phyloP scores from a whole-genome alignment of 768 basidiomycete species.

The Psilocybe sp. region DNA sequence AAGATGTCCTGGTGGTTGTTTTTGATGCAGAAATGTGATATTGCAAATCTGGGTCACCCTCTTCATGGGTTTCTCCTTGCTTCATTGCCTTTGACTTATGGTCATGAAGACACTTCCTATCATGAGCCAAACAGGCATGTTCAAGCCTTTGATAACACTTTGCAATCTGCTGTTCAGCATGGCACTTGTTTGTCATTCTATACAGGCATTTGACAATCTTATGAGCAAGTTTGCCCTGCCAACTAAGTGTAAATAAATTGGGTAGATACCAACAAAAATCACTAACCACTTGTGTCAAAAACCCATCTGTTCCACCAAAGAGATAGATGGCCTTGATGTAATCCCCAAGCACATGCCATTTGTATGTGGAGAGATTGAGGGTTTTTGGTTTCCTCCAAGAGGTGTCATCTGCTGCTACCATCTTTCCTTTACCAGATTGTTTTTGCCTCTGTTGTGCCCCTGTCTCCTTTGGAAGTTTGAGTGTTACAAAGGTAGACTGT shows the following conservation, averaged over 20 bases:
- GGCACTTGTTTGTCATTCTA: slow-evolving; percentile 11
- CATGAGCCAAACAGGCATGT: too few relatives aligned
- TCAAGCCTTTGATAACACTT: too few relatives aligned
- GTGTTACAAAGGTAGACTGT: slow-evolving; percentile 22
- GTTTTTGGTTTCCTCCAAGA: slow-evolving; percentile 12
- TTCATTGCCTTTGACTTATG: too few relatives aligned
- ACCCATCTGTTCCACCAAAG: slow-evolving; percentile 33
- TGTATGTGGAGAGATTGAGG: slow-evolving; percentile 31
- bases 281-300: slow-evolving; percentile 36
- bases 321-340: slow-evolving; percentile 23
- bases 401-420: neutral
- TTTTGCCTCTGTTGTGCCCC: slow-evolving; percentile 21
- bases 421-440: neutral
- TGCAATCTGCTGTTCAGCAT: slow-evolving; percentile 9
- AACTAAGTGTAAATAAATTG: slow-evolving; percentile 1
- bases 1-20: too few relatives aligned
- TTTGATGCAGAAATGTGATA: too few relatives aligned
- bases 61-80: too few relatives aligned
- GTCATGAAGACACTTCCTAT: too few relatives aligned
- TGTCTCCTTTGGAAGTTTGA: slow-evolving; percentile 34
- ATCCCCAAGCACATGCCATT: slow-evolving; percentile 35
- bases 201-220: slow-evolving; percentile 11
- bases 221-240: slow-evolving; percentile 15
- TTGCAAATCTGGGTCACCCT: too few relatives aligned
- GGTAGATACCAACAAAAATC: neutral